Evolutionary conservation across 2,329 filamentous ascomycete species (phyloP), one percentile per base, ranked within the genome.

Genomic region (Ophiostoma perfectum): DNA sequence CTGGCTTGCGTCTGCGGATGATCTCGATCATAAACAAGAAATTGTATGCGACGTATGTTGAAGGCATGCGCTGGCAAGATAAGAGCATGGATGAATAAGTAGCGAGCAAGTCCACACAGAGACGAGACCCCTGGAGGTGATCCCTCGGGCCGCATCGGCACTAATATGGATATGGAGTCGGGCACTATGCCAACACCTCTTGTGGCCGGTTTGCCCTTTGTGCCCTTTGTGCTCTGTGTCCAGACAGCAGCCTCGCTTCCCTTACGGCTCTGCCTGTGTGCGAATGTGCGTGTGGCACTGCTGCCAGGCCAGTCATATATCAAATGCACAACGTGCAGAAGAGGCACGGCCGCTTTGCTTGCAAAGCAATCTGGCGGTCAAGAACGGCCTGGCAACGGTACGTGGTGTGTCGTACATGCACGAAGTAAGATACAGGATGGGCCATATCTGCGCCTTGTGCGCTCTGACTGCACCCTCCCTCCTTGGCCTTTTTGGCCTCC

Each of bases 81-180:
- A 55, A 27, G n/a, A 55, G n/a, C 6, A 27, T 12, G 49, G 49
- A 27, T 55, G 9, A 55, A n/a, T 55, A 18, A 55, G 5, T 27
- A 55, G 27, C n/a, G 27, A 55, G 8, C 7, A 18, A 4, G 5
- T 4, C 9, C 49, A 27, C 49, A 14, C 8, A 27, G 49, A 55
- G 49, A 18, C 27, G 49, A 14, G 27, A 55, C 12, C 49, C 49
- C 49, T 55, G 49, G 49, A 55, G 49, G 27, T 36, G 49, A 55
- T 55, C 49, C 49, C 27, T 36, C 49, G 49, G 49, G 49, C 49
- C 49, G 49, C 49, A 55, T 55, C 49, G 49, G 11, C 49, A 55
- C 49, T 55, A 52, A 27, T 27, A 27, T 3, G 18, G 49, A 7
- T 27, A 27, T 27, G 49, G 14, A 55, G 18, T 55, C 18, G 49